phyloP scores from a whole-genome alignment of 257 asterid species.

The Lantana camara region DNA sequence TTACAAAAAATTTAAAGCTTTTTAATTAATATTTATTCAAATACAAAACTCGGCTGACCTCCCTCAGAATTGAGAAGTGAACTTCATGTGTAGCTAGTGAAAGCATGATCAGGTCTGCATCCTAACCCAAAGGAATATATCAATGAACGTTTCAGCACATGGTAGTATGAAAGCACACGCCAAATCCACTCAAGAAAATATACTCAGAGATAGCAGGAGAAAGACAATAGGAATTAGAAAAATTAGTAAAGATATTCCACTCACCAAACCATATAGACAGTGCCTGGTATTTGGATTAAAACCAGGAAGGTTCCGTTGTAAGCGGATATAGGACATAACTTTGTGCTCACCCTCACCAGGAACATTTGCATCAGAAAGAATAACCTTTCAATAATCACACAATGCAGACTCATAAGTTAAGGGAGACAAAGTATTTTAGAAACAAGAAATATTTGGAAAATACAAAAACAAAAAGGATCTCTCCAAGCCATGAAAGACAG shows the following conservation, averaged over 20 bases:
- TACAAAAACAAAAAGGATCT: conserved; percentile 40
- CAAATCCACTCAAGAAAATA: conserved; percentile 22
- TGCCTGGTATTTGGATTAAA: conserved; percentile 93
- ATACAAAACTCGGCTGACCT: conserved; percentile 56
- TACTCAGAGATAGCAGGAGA: conserved; percentile 4
- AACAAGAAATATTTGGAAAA: conserved; percentile 37
- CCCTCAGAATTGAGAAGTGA: conserved; percentile 91
- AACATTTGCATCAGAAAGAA: conserved; percentile 94
- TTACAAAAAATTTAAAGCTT: conserved; percentile 6
- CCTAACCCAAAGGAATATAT: conserved; percentile 46
- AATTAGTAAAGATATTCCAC: conserved; percentile 31
- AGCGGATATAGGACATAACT: conserved; percentile 90
- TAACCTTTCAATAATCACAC: conserved; percentile 82
- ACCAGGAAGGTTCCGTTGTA: conserved; percentile 90
- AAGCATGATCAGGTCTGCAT: conserved; percentile 96
- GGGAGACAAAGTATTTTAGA: conserved; percentile 45
- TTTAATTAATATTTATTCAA: conserved; percentile 15
- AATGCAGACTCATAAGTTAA: conserved; percentile 57
- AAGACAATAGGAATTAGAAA: conserved; percentile 16
- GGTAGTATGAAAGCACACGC: conserved; percentile 26
- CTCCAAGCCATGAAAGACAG: conserved; percentile 29
- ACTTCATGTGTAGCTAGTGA: conserved; percentile 96
- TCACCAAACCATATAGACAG: conserved; percentile 94
- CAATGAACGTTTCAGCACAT: conserved; percentile 27
- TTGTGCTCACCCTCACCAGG: conserved; percentile 99